Base-by-base conservation (phyloP, 2,329 filamentous ascomycete species). In the Phoma sp. region DNA sequence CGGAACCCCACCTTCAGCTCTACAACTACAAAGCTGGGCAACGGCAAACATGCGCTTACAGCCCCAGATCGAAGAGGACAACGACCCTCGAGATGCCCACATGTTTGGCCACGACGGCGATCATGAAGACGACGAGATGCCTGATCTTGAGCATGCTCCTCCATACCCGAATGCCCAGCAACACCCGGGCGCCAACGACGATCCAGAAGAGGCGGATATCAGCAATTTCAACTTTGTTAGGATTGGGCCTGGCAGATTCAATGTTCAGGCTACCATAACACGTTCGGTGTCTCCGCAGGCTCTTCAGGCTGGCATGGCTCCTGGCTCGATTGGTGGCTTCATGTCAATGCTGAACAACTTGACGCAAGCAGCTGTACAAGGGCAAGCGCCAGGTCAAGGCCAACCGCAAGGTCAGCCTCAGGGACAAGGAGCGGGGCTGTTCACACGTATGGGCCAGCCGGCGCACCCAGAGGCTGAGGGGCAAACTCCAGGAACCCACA, bases 81-180 rank as follows among this genome's bases (percentile, higher is more conserved):
- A 85, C 63, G 89, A 92, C 62, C 89, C 89, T 8, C 83, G 89
- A 58, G 73, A 76, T 35, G 68, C 71, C 39, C 55, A 51, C 47
- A 65, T 66, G 52, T 64, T 62, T 35, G 64, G 62, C 14, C 56
- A 67, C 43, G 62, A 70, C 14, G 61, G 66, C 50, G 70, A 65
- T 4, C 64, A 69, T 42, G 66, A 74, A 37, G 56, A 73, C 45
- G 58, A 66, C 35, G 61, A 62, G 18, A 58, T 75, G 62, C 64
- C 70, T 50, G 59, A 62, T 48, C 55, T 72, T 61, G 62, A 66
- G 35, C 50, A 66, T 33, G 53, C 55, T 53, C 51, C 64, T 52
- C 57, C 65, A 33, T 57, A 61, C 35, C 54, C 46, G 14, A 39
- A 78, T 49, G 69, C 76, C 6, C 72, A 78, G 50, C 78, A 82